Evolutionary conservation across 164 flowering plant genomes (phyloP).

Genomic region (Annona squamosa): DNA sequence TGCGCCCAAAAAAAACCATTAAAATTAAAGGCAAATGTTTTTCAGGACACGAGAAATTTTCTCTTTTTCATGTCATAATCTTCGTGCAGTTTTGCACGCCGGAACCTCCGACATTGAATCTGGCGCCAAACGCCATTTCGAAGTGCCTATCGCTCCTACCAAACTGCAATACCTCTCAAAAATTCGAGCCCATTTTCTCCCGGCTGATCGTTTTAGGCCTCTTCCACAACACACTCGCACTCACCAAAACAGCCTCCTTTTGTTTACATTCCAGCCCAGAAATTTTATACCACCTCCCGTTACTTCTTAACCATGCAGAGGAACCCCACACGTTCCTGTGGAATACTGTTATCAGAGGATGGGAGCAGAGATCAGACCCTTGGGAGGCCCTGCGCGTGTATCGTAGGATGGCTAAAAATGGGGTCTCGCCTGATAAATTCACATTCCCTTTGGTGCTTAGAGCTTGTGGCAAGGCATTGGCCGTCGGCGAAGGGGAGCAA

Average conservation of each 20-base stretch:
- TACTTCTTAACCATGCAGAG: constrained; percentile 4
- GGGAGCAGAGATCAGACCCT: not conserved
- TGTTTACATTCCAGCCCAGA: not conserved
- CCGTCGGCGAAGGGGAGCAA: constrained; percentile 8
- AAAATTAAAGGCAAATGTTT: too few relatives aligned
- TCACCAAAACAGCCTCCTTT: not conserved
- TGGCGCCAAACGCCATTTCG: constrained; percentile 1
- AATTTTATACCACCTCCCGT: not conserved
- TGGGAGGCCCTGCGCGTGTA: constrained; percentile 4
- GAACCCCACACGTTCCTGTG: constrained; percentile 8
- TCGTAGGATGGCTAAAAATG: constrained; percentile 3
- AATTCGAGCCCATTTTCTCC: not conserved
- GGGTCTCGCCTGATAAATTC: constrained; percentile 8
- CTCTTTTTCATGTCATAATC: too few relatives aligned
- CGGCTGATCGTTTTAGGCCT: constrained; percentile 5
- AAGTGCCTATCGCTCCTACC: constrained; percentile 1
- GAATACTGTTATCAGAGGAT: constrained; percentile 10
- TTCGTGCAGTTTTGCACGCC: not conserved
- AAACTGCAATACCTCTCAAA: not conserved
- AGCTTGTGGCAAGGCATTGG: not conserved
- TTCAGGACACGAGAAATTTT: too few relatives aligned
- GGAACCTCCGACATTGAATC: not conserved
- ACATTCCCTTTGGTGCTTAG: constrained; percentile 9
- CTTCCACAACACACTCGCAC: not conserved
- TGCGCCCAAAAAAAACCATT: too few relatives aligned